A percentile compares a stretch with the other conserved stretches of the same genome.
phyloP scores from a whole-genome alignment of 2,329 filamentous ascomycete genomes.

The Rutstroemia sp. region DNA sequence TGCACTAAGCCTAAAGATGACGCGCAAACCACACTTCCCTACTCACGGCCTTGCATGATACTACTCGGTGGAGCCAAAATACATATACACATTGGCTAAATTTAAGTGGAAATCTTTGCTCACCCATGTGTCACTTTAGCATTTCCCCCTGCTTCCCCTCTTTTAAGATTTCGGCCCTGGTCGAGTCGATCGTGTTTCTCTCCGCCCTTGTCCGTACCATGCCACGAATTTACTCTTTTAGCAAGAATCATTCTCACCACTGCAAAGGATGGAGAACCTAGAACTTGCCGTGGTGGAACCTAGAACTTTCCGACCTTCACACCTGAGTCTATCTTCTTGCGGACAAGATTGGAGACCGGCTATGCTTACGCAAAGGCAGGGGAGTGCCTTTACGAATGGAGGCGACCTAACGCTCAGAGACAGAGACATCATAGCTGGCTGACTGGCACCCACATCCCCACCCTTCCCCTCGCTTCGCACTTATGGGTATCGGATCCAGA shows the following conservation, averaged over 20 bases:
- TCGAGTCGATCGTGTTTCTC: constrained; percentile 7
- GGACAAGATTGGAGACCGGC: not conserved
- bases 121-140: not conserved
- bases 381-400: no score
- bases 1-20: constrained; percentile 5
- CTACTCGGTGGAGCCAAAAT: not conserved
- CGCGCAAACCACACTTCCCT: constrained; percentile 1
- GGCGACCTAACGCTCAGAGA: no score
- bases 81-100: not conserved
- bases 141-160: constrained; percentile 4
- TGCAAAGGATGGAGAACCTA: not conserved
- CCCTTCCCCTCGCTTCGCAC: not conserved
- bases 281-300: not conserved
- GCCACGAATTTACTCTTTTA: constrained; percentile 3
- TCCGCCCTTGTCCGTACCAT: not conserved
- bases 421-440: no score
- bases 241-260: not conserved
- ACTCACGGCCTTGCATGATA: not conserved
- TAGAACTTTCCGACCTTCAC: not conserved
- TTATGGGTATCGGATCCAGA: not conserved
- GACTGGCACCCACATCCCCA: not conserved
- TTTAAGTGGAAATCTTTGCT: not conserved
- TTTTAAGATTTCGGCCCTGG: constrained; percentile 2
- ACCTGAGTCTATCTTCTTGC: not conserved
- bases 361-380: not conserved